Evolutionary conservation across 805 yeast species (phyloP), one percentile per base, ranked within the genome.

Genomic region (Barnettozyma populi): DNA sequence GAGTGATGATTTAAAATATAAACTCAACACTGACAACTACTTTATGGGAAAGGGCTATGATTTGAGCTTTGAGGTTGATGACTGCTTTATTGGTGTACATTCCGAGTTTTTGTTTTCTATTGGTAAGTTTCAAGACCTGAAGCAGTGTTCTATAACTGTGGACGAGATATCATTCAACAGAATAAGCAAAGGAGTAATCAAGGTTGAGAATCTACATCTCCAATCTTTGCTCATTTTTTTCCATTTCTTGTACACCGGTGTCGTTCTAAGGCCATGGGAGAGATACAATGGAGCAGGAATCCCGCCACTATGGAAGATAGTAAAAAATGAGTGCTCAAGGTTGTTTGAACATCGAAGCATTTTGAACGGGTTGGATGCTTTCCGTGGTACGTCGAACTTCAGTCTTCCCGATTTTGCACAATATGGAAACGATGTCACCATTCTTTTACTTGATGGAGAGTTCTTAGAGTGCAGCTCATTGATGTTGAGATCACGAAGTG

Each of bases 401-500:
- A 13, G 25, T 18, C 50, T 54, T 29, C 45, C 52, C 1, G 47
- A 54, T 20, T 14, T 44, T 7, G n/a, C 45, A 0, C 31, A 45
- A 19, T 46, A 53, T 18, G 49, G 43, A 0, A 47, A 45, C 31
- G 86, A 82, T 57, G 72, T 78, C 2, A 55, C 56, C 0, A 63
- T 87, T 2, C 53, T 53, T 5, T 61, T 84, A n/a, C 52, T 64
- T 2, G 82, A 79, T 54, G 80, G 78, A 1, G 67, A 63, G n/a
- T 31, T 24, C 1, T 29, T 74, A 0, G 47, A 50, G 4, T 74
- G 78, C 7, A 79, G 80, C 57, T 73, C 82, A 2, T 68, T 71
- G 10, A 64, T 88, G 5, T 57, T 90, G n/a, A 59, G 66, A 4
- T 62, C 76, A 0, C 66, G 95, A 49, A 77, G 82, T 41, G 80